These are phyloP conservation scores for Lepidopterella palustris DNA, from an alignment of 495 filamentous ascomycete species.

Conservation along the genomic window DNA sequence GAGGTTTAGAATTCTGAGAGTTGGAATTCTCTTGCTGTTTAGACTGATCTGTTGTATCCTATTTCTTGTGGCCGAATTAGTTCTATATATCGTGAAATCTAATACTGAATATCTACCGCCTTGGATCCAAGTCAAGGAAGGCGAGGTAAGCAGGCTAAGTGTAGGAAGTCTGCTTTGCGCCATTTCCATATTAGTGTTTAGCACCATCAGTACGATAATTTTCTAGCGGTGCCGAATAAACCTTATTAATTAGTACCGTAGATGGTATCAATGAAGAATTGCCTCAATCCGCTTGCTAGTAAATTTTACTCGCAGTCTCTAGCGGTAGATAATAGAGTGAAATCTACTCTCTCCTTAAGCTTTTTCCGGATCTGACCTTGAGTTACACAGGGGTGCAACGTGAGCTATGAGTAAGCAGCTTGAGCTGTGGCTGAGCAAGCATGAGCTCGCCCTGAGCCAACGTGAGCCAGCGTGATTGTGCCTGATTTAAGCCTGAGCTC, in stretches of 20 bases:
- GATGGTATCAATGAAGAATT: not conserved
- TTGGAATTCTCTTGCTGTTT: not conserved
- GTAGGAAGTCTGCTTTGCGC: not conserved
- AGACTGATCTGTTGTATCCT: not conserved
- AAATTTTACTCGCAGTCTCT: too few species aligned
- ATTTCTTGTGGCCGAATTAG: not conserved
- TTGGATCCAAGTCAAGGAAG: not conserved
- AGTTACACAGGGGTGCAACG: constrained; percentile 29
- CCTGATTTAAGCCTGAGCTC: constrained; percentile 25
- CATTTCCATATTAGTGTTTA: not conserved
- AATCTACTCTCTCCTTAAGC: constrained; percentile 24
- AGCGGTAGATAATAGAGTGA: too few species aligned
- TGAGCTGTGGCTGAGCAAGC: constrained; percentile 29
- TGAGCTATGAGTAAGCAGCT: constrained; percentile 29
- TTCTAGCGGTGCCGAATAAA: not conserved
- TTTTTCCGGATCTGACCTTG: constrained; percentile 27
- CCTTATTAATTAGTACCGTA: not conserved
- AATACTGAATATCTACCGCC: not conserved
- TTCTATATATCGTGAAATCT: not conserved
- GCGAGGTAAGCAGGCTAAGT: not conserved
- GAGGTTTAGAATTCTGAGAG: not conserved
- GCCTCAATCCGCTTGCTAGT: too few species aligned
- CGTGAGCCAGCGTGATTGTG: constrained; percentile 26
- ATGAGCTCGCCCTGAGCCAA: constrained; percentile 28
- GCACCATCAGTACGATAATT: not conserved